Evolutionary conservation across 106 monocot species (phyloP), one percentile per base, ranked within the genome.

Genomic region (Xerophyta viscosa): DNA sequence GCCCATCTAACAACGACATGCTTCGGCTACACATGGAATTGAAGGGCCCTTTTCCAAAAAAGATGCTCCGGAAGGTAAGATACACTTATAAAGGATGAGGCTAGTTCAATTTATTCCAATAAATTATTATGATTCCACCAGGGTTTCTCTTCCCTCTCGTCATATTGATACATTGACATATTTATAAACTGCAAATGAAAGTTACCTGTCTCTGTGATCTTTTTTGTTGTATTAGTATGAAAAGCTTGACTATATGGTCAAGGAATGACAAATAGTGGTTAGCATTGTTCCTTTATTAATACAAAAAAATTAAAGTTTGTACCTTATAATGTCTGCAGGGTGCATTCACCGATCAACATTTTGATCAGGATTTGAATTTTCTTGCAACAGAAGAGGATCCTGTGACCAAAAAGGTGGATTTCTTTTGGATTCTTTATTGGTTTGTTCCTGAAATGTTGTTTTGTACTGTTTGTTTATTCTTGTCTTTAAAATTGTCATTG

Each of bases 1-100:
- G 96, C 52, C 78, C 84, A 20, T 79, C 85, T 46, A 96, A 96
- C 70, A 96, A 89, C 69, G 96, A 89, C 30, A 96, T 96, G 96
- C 85, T 96, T 66, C 81, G 85, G 23, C 82, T 96, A 44, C 89
- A 89, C 31, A 96, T 96, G 96, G 96, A 96, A 50, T 64, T 96
- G 45, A 96, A 96, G 57, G 96, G 96, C 31, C 58, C 85, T 45
- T 96, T 96, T 65, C 96, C 96, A 1, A 96, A 88, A 49, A 96
- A 89, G 64, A 96, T 96, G 88, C 79, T 96, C 22, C 62, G 81
- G 25, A 96, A 96, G 88, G 89, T 94, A 37, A 76, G 41, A 29
- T 27, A 9, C 43, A 6, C 33, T 27, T 27, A 22, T 2, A 54
- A 48, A 26, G 45, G 13, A 30, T 58, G 9, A 7, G 33, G 37